Conservation (phyloP, 768 basidiomycete genomes). For the Tulasnella sp. region DNA sequence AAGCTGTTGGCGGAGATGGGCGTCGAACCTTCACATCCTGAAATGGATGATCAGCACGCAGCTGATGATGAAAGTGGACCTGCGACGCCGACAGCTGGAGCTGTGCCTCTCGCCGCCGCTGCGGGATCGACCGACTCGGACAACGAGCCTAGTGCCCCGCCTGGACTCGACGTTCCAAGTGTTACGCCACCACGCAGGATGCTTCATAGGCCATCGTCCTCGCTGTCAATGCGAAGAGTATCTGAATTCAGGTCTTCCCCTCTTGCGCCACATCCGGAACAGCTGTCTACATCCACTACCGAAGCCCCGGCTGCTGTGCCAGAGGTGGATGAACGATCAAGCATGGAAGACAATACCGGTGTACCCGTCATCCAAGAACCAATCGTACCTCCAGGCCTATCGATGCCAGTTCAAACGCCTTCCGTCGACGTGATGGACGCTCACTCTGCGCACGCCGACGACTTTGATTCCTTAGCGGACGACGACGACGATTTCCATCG, state of each 20-base stretch:
- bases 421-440: slow-evolving; percentile 26
- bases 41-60: not conserved
- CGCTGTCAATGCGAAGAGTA: slow-evolving; percentile 16
- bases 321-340: not conserved
- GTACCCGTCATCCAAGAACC: not conserved
- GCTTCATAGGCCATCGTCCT: slow-evolving; percentile 27
- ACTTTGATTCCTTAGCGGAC: not conserved
- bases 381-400: not conserved
- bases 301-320: not conserved
- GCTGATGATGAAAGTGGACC: not conserved
- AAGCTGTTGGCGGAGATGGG: not conserved
- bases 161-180: slow-evolving; percentile 4
- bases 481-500: slow-evolving; percentile 30
- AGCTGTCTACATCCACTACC: too few relatives aligned
- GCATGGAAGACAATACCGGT: not conserved
- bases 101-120: not conserved
- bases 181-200: not conserved
- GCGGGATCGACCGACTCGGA: not conserved
- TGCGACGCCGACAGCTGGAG: not conserved
- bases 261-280: not conserved
- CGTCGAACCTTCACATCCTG: not conserved
- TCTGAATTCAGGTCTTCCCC: slow-evolving; percentile 24
- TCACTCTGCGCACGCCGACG: slow-evolving; percentile 14
- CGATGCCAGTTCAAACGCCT: slow-evolving; percentile 25
- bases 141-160: slow-evolving; percentile 6